Percentiles rank a stretch among this genome's conserved stretches.
These are phyloP conservation scores for Lipomyces mesembrius DNA, from an alignment of 805 yeast genomes.

Conservation along the genomic window DNA sequence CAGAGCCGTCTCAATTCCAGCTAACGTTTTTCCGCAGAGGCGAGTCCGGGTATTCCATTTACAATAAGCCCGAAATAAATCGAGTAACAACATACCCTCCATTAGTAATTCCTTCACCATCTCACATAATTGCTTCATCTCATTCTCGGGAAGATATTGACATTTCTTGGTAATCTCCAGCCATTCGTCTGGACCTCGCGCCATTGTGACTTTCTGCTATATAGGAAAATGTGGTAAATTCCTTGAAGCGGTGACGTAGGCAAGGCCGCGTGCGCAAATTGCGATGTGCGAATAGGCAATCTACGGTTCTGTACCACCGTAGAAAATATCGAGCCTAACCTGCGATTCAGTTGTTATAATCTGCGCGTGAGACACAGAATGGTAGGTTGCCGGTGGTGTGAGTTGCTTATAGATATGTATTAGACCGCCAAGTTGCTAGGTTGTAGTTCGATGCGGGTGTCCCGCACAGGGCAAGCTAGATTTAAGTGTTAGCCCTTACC, in stretches of 20 bases:
- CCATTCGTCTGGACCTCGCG: slow-evolving; percentile 90
- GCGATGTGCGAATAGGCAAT: neutral
- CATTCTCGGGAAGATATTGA: slow-evolving; percentile 83
- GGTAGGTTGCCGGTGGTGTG: no score
- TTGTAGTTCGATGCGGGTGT: neutral
- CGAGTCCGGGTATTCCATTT: neutral
- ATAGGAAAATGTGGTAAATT: neutral
- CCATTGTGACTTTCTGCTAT: slow-evolving; percentile 33
- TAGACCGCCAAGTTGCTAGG: neutral
- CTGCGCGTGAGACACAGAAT: no score
- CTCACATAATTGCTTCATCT: slow-evolving; percentile 96
- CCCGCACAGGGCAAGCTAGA: neutral
- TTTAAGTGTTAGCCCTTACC: neutral
- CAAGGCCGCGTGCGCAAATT: neutral
- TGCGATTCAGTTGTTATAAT: no score
- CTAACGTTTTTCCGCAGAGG: neutral
- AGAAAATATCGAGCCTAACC: no score
- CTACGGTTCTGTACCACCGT: no score
- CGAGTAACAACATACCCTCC: slow-evolving; percentile 57
- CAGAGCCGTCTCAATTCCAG: neutral
- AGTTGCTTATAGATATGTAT: no score
- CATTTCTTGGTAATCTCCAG: slow-evolving; percentile 90
- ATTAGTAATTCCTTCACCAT: slow-evolving; percentile 89
- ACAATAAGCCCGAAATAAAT: neutral
- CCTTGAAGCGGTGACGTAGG: neutral